Evolutionary conservation across 768 basidiomycete species (phyloP).

Genomic region (Filobasidium wieringae): DNA sequence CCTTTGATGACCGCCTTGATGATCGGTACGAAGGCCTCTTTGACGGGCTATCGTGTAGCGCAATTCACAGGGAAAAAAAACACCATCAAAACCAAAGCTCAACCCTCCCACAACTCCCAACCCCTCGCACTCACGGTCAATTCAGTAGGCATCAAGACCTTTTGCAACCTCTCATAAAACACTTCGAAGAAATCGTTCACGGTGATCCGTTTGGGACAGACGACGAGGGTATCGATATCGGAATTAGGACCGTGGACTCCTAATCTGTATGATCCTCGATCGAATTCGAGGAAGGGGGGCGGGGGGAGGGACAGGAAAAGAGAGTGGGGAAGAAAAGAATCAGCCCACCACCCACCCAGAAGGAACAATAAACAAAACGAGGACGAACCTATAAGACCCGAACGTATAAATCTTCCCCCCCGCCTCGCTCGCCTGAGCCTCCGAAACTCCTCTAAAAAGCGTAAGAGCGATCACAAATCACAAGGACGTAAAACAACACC

Average conservation of each 20-base stretch:
- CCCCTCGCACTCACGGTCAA: slow-evolving; percentile 58
- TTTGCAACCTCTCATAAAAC: slow-evolving; percentile 78
- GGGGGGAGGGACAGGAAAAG: too few relatives aligned
- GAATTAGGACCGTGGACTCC: slow-evolving; percentile 92
- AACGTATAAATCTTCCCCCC: slow-evolving; percentile 99
- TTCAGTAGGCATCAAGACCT: slow-evolving; percentile 70
- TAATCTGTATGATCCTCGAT: slow-evolving; percentile 43
- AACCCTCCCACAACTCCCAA: too few relatives aligned
- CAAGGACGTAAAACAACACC: not conserved
- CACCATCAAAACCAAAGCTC: too few relatives aligned
- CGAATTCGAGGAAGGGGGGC: not conserved
- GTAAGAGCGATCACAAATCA: too few relatives aligned
- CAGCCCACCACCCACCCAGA: not conserved
- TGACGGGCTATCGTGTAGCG: slow-evolving; percentile 79
- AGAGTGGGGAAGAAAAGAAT: not conserved
- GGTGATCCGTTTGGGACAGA: slow-evolving; percentile 90
- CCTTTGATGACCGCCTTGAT: slow-evolving; percentile 83
- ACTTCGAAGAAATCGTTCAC: slow-evolving; percentile 90
- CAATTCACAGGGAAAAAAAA: too few relatives aligned
- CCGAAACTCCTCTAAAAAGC: slow-evolving; percentile 56
- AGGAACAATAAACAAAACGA: not conserved
- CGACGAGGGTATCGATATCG: slow-evolving; percentile 97
- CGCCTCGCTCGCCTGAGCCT: slow-evolving; percentile 71
- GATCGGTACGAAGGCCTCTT: slow-evolving; percentile 91
- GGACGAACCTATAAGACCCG: slow-evolving; percentile 64